Conservation (phyloP, 2,329 filamentous ascomycete species). For the Rhynchosporium agropyri region DNA sequence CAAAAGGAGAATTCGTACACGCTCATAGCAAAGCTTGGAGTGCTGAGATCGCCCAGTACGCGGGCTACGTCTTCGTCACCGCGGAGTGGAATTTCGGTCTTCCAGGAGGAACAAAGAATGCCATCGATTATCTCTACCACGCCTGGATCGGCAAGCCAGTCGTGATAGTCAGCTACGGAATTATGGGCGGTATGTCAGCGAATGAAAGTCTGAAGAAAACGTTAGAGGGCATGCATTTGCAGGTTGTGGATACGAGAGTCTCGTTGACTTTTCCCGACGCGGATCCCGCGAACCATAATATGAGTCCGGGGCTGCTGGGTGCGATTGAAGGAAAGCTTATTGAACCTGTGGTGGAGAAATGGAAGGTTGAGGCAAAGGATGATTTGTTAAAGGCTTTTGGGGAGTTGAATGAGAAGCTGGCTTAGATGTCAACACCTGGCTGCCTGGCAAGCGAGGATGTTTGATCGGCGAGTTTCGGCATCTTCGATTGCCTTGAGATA, state of each 20-base stretch:
- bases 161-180: conserved; percentile 57
- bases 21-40: conserved; percentile 50
- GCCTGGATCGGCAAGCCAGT: conserved; percentile 60
- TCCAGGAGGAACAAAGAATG: conserved; percentile 60
- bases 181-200: conserved; percentile 45
- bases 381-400: conserved; percentile 28
- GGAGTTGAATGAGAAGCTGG: conserved; percentile 25
- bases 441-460: background rate
- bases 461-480: conserved; percentile 10
- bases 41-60: conserved; percentile 47
- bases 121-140: conserved; percentile 62
- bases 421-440: background rate
- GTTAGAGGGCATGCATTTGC: conserved; percentile 41
- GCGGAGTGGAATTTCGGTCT: conserved; percentile 61
- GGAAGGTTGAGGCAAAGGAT: conserved; percentile 21
- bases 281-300: conserved; percentile 19
- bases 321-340: conserved; percentile 23
- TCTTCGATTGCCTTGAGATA: conserved; percentile 16
- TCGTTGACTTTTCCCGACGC: conserved; percentile 39
- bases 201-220: conserved; percentile 39
- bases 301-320: conserved; percentile 21
- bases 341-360: conserved; percentile 22
- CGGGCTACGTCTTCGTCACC: conserved; percentile 53
- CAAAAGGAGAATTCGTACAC: conserved; percentile 43
- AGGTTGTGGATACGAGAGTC: conserved; percentile 42